Evolutionary conservation across 2,329 filamentous ascomycete genomes (phyloP).

Genomic region (Claviceps sp.): DNA sequence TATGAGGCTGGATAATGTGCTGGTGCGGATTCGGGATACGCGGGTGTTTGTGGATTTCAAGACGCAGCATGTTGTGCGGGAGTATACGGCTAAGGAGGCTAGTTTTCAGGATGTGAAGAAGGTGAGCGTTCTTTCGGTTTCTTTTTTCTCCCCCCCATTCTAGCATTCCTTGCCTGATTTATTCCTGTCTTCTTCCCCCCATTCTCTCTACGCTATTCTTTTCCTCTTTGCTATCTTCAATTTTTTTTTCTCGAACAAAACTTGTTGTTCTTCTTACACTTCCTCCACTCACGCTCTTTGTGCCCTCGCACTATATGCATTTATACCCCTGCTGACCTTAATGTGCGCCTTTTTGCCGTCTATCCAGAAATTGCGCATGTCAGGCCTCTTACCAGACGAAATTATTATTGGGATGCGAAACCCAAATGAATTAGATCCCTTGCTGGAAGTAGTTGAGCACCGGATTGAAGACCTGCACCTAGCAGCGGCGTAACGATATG

Average conservation of each 20-base stretch:
- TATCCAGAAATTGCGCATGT: conserved; percentile 32
- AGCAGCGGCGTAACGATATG: not conserved
- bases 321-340: not conserved
- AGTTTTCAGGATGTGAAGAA: conserved; percentile 62
- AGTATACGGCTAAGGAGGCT: conserved; percentile 83
- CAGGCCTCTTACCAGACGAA: conserved; percentile 50
- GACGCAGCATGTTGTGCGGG: conserved; percentile 64
- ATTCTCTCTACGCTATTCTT: not conserved
- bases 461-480: conserved; percentile 37
- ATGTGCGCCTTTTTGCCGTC: not conserved
- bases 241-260: too few relatives aligned
- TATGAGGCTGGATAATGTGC: conserved; percentile 81
- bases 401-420: conserved; percentile 66
- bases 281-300: too few relatives aligned
- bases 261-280: too few relatives aligned
- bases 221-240: not conserved
- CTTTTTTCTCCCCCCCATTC: conserved; percentile 4
- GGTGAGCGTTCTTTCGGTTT: conserved; percentile 29
- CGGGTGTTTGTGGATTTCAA: conserved; percentile 84
- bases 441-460: conserved; percentile 59
- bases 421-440: conserved; percentile 57
- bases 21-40: conserved; percentile 80
- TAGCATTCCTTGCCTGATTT: too few relatives aligned
- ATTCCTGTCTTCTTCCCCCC: not conserved
- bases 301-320: not conserved